Evolutionary conservation across 495 filamentous ascomycete genomes (phyloP).

Genomic region (Bacidia rubella): DNA sequence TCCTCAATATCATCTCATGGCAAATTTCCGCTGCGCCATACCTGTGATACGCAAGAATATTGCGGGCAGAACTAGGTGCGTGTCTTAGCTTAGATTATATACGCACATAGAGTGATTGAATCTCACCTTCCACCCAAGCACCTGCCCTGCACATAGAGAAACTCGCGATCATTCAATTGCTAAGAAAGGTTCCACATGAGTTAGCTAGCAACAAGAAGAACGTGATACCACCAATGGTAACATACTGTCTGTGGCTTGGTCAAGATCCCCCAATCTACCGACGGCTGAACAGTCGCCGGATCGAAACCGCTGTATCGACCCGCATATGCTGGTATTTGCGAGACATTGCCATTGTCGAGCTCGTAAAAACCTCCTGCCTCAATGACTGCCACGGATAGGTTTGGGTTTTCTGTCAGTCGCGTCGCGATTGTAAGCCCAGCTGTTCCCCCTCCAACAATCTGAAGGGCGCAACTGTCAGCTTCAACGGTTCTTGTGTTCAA

Average conservation of each 20-base stretch:
- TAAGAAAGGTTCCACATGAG: neutral
- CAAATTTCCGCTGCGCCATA: constrained; percentile 11
- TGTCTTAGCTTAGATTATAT: constrained; percentile 9
- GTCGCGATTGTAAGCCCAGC: constrained; percentile 35
- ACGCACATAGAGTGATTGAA: neutral
- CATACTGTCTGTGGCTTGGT: constrained; percentile 25
- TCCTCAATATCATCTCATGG: constrained; percentile 24
- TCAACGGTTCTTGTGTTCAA: neutral
- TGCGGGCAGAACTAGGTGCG: constrained; percentile 31
- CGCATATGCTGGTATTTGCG: constrained; percentile 25
- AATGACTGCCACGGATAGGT: constrained; percentile 31
- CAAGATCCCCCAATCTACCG: constrained; percentile 36
- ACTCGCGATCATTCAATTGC: neutral
- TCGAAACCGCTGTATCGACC: constrained; percentile 11
- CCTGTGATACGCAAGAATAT: constrained; percentile 33
- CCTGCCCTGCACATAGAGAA: neutral
- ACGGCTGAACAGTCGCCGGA: constrained; percentile 13
- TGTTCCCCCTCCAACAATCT: constrained; percentile 42
- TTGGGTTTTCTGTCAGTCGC: constrained; percentile 28
- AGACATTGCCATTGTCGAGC: constrained; percentile 28
- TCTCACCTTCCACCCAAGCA: neutral
- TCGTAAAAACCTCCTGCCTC: constrained; percentile 46
- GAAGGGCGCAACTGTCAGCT: neutral
- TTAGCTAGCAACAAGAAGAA: neutral
- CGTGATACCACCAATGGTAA: neutral